phyloP scores from a whole-genome alignment of 768 basidiomycete species.

The Amanita pseudoporphyria region DNA sequence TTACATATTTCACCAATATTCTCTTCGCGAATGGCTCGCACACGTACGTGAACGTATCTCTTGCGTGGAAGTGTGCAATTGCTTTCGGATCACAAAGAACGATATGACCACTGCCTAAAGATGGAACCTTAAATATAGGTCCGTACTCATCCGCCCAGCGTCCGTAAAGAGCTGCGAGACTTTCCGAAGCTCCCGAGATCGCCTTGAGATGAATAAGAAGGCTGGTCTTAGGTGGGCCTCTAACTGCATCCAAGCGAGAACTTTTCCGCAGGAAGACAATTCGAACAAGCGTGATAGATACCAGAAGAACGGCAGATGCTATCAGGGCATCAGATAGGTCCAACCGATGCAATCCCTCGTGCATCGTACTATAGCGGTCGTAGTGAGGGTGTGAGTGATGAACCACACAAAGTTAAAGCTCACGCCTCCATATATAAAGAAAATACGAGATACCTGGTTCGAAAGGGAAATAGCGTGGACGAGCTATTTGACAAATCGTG shows the following conservation, averaged over 20 bases:
- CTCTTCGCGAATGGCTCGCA: conserved; percentile 24
- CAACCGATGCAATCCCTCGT: too few relatives aligned
- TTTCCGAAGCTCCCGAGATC: conserved; percentile 18
- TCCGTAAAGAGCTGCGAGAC: conserved; percentile 28
- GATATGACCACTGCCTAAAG: conserved; percentile 24
- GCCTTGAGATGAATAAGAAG: conserved; percentile 27
- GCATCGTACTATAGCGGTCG: too few relatives aligned
- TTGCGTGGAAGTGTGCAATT: conserved; percentile 37
- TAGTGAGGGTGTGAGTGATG: too few relatives aligned
- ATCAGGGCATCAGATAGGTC: too few relatives aligned
- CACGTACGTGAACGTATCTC: conserved; percentile 39
- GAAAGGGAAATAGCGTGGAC: too few relatives aligned
- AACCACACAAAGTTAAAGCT: too few relatives aligned
- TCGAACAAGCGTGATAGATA: not conserved
- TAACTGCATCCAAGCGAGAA: conserved; percentile 21
- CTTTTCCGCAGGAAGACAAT: not conserved
- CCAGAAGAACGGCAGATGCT: not conserved
- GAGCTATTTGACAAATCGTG: too few relatives aligned
- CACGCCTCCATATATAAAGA: too few relatives aligned
- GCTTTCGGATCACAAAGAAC: conserved; percentile 41
- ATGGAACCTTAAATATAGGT: conserved; percentile 31
- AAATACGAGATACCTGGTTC: too few relatives aligned
- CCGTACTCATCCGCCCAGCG: conserved; percentile 41
- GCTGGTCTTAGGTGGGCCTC: conserved; percentile 32
- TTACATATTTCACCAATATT: conserved; percentile 31